phyloP scores from a whole-genome alignment of 345 rosid species.

The Linum usitatissimum region DNA sequence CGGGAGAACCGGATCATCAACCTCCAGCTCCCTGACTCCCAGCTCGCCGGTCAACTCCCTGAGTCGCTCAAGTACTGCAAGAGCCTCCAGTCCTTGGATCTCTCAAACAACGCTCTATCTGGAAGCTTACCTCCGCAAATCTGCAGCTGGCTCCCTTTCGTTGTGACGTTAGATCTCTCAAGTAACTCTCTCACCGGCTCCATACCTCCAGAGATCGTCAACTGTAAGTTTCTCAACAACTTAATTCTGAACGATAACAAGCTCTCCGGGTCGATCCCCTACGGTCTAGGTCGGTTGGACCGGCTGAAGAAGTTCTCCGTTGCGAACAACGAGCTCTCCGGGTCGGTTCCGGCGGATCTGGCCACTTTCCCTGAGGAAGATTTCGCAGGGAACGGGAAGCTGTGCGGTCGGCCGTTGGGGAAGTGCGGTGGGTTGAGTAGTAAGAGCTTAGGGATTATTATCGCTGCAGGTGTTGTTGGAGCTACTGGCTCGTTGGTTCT shows the following conservation, averaged over 20 bases:
- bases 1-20: slow-evolving; percentile 42
- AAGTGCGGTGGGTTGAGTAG: slow-evolving; percentile 37
- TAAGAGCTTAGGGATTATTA: slow-evolving; percentile 32
- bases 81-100: slow-evolving; percentile 38
- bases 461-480: slow-evolving; percentile 36
- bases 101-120: slow-evolving; percentile 35
- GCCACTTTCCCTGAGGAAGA: slow-evolving; percentile 20
- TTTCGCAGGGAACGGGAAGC: slow-evolving; percentile 30
- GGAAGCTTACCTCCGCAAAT: slow-evolving; percentile 45
- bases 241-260: slow-evolving; percentile 29
- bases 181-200: slow-evolving; percentile 35
- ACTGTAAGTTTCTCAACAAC: slow-evolving; percentile 39
- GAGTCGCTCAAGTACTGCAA: slow-evolving; percentile 42
- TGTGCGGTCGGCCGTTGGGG: slow-evolving; percentile 46
- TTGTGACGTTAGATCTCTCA: slow-evolving; percentile 46
- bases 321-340: slow-evolving; percentile 34
- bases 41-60: slow-evolving; percentile 40
- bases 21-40: slow-evolving; percentile 25
- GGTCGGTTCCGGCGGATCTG: slow-evolving; percentile 39
- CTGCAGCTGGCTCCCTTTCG: slow-evolving; percentile 46
- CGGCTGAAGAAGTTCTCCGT: slow-evolving; percentile 39
- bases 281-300: slow-evolving; percentile 30
- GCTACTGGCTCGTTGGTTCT: slow-evolving; percentile 30
- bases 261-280: slow-evolving; percentile 47
- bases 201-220: slow-evolving; percentile 35